Evolutionary conservation across 495 filamentous ascomycete genomes (phyloP).

Genomic region (Trichoderma asperelloides): DNA sequence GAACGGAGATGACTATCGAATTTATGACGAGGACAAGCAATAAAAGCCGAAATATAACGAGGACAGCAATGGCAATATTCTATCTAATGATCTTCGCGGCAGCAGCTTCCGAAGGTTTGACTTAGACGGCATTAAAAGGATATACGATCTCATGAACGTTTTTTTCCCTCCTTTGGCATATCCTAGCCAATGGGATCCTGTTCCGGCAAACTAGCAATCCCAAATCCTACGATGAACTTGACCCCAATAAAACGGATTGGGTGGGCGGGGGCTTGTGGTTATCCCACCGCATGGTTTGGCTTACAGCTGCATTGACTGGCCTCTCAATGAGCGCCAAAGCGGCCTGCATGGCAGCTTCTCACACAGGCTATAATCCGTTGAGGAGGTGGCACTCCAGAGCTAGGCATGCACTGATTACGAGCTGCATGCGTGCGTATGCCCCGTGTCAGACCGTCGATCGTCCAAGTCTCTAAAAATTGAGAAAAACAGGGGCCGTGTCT

Average conservation of each 20-base stretch:
- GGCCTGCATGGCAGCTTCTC: background rate
- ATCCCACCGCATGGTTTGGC: background rate
- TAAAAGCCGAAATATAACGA: background rate
- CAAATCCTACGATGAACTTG: background rate
- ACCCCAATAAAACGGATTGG: background rate
- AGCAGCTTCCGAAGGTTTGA: background rate
- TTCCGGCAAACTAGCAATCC: background rate
- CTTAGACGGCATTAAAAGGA: background rate
- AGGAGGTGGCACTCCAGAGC: background rate
- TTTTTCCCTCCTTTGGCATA: background rate
- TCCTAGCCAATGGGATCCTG: background rate
- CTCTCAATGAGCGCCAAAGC: background rate
- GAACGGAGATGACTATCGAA: background rate
- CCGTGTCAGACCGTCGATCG: slow-evolving; percentile 7
- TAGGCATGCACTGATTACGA: background rate
- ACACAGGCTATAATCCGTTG: background rate
- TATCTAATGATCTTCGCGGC: background rate
- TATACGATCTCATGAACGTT: background rate
- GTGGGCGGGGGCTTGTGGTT: background rate
- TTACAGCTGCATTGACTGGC: background rate
- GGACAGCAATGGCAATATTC: background rate
- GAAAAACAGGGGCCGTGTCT: background rate
- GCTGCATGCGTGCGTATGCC: background rate
- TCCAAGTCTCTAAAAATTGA: background rate
- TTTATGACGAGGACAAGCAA: background rate